A percentile compares a stretch with the other conserved stretches of the same genome.
These are phyloP conservation scores for Hymenoscyphus occultus DNA, from an alignment of 2,329 filamentous ascomycete species.

Conservation along the genomic window DNA sequence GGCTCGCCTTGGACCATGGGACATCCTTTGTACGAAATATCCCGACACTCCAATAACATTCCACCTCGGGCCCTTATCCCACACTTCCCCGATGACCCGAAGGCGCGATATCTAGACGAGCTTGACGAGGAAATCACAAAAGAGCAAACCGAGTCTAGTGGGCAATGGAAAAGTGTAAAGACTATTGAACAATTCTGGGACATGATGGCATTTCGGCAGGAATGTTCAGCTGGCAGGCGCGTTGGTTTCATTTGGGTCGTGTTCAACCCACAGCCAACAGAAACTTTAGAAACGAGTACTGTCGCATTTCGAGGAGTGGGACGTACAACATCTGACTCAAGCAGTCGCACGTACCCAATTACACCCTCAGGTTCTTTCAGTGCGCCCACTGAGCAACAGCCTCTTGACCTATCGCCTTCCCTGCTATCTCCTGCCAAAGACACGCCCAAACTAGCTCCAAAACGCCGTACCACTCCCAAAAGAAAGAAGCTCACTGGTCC, in stretches of 20 bases:
- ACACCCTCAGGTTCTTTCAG: conserved; percentile 27
- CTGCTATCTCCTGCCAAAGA: conserved; percentile 15
- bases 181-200: conserved; percentile 96
- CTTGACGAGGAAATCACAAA: conserved; percentile 77
- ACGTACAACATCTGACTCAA: neutral
- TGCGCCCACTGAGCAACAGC: conserved; percentile 23
- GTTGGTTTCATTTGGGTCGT: conserved; percentile 96
- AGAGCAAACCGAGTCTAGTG: conserved; percentile 53
- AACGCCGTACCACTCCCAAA: conserved; percentile 40
- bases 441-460: conserved; percentile 5
- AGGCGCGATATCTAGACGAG: conserved; percentile 83
- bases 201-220: conserved; percentile 94
- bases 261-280: conserved; percentile 45
- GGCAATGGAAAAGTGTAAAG: conserved; percentile 79
- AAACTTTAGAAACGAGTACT: conserved; percentile 24
- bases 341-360: conserved; percentile 3
- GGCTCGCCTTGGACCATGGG: conserved; percentile 60
- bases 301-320: conserved; percentile 12
- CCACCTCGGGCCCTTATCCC: conserved; percentile 84
- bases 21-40: conserved; percentile 64
- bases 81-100: conserved; percentile 91
- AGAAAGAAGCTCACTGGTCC: conserved; percentile 54
- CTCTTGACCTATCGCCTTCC: conserved; percentile 11
- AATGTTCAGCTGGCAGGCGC: conserved; percentile 87
- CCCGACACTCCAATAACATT: conserved; percentile 61